Evolutionary conservation across 139 green algal genomes (phyloP), one percentile per base, ranked within the genome.

Genomic region (Volvox reticuliferus): DNA sequence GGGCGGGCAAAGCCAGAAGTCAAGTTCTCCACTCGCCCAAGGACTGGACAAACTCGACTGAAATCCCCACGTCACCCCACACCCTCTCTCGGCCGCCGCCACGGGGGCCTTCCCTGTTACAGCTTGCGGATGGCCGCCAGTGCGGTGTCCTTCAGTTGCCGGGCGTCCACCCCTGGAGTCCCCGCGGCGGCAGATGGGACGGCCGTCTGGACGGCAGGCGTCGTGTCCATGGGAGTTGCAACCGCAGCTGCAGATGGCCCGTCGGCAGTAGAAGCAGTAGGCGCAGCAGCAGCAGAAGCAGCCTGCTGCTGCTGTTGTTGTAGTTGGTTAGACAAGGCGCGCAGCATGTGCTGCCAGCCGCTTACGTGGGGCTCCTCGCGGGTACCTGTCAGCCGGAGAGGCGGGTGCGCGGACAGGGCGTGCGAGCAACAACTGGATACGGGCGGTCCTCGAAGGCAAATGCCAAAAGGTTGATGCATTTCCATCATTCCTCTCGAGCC

Each of bases 291-390:
- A 24, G 65, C 65, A 24, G 21, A 5, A 24, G 76, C 76, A 35
- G 76, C 76, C 30, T 9, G 5, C 1, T 14, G 12, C 67, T 20
- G 22, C 68, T 55, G 67, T 68, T 90, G 86, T 44, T 83, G 71
- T 55, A 69, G 68, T 36, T 71, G 50, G 6, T 65, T 36, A 0
- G 76, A 36, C 24, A 92, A 81, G 1, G 69, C 89, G 6, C 33
- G 37, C 33, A 92, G 89, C 81, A 92, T 82, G 89, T 92, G 76
- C 71, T 89, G 73, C 89, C 89, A 92, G n/a, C 89, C 89, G 77
- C 82, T 89, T 62, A 81, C 86, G 50, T 83, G 68, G 19, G 26
- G 79, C 26, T 69, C 36, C 20, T 88, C 67, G 5, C 26, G 6
- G 22, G 80, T 55, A 24, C 68, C 79, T 87, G 81, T 55, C 9